Evolutionary conservation across 495 filamentous ascomycete species (phyloP).

Genomic region (Daldinia decipiens): DNA sequence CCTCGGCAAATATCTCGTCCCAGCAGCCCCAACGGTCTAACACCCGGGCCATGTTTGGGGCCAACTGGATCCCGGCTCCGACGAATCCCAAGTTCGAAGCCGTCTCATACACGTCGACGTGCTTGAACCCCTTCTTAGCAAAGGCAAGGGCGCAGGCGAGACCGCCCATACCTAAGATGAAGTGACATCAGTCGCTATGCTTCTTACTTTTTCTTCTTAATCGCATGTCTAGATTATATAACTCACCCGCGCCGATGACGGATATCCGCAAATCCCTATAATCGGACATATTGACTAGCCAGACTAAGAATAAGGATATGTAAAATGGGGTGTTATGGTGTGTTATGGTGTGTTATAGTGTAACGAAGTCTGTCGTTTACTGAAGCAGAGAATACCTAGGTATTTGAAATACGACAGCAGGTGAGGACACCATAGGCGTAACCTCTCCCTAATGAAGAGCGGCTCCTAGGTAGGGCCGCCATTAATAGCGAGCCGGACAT

Average conservation of each 20-base stretch:
- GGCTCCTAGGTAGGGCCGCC: constrained; percentile 3
- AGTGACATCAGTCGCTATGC: constrained; percentile 20
- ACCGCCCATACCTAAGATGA: constrained; percentile 75
- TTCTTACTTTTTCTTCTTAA: background rate
- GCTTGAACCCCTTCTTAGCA: constrained; percentile 75
- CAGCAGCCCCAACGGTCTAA: constrained; percentile 75
- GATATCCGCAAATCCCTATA: constrained; percentile 55
- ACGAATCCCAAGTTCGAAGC: constrained; percentile 82
- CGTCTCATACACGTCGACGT: constrained; percentile 77
- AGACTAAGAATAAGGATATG: constrained; percentile 16
- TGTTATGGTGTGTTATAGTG: background rate
- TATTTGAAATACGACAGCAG: constrained; percentile 19
- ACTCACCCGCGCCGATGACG: constrained; percentile 57
- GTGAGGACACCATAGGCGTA: constrained; percentile 20
- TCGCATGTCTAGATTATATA: constrained; percentile 12
- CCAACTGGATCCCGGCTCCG: constrained; percentile 83
- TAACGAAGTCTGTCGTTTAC: constrained; percentile 11
- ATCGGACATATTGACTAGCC: constrained; percentile 50
- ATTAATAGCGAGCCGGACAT: constrained; percentile 19
- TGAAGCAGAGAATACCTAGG: constrained; percentile 4
- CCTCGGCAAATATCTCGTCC: constrained; percentile 72
- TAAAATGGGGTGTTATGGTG: constrained; percentile 8
- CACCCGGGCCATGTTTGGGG: constrained; percentile 81
- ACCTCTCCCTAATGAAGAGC: constrained; percentile 18
- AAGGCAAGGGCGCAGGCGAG: constrained; percentile 76